phyloP scores from a whole-genome alignment of 768 basidiomycete genomes.

The Panellus pusillus region DNA sequence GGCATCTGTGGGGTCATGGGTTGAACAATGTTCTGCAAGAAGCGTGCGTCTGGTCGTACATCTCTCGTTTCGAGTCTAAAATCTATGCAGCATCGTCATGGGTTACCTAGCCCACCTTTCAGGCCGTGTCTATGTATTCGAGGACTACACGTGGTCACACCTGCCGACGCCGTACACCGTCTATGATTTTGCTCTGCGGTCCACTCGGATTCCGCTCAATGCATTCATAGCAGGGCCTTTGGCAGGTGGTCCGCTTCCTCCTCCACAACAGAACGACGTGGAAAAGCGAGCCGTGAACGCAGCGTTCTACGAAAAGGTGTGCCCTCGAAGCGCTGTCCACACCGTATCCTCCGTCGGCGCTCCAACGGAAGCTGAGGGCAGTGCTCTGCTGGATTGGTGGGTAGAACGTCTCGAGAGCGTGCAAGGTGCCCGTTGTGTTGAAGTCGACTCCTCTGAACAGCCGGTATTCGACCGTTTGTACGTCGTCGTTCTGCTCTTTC shows the following conservation, averaged over 20 bases:
- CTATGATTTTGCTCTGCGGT: conserved; percentile 53
- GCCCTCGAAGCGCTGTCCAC: conserved; percentile 37
- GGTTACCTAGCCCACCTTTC: conserved; percentile 51
- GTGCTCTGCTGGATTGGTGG: conserved; percentile 53
- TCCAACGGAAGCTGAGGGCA: conserved; percentile 40
- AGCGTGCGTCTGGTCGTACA: conserved; percentile 40
- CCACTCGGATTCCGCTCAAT: conserved; percentile 54
- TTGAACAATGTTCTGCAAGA: conserved; percentile 65
- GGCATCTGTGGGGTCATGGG: conserved; percentile 60
- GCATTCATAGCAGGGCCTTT: conserved; percentile 59
- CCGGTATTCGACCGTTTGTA: conserved; percentile 51
- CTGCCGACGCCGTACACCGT: conserved; percentile 52
- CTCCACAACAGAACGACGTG: conserved; percentile 18
- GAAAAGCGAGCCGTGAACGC: conserved; percentile 43
- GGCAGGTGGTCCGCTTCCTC: conserved; percentile 44
- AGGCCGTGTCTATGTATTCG: conserved; percentile 59
- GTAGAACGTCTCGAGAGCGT: conserved; percentile 34
- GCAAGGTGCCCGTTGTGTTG: conserved; percentile 40
- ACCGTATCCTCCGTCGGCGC: conserved; percentile 35
- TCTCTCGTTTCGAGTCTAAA: background rate
- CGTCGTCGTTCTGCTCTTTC: conserved; percentile 21
- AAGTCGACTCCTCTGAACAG: conserved; percentile 40
- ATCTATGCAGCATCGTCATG: conserved; percentile 40
- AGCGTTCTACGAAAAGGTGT: conserved; percentile 50
- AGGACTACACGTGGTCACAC: conserved; percentile 63